Evolutionary conservation across 2,329 filamentous ascomycete species (phyloP).

Genomic region (Chaetomium sp.): DNA sequence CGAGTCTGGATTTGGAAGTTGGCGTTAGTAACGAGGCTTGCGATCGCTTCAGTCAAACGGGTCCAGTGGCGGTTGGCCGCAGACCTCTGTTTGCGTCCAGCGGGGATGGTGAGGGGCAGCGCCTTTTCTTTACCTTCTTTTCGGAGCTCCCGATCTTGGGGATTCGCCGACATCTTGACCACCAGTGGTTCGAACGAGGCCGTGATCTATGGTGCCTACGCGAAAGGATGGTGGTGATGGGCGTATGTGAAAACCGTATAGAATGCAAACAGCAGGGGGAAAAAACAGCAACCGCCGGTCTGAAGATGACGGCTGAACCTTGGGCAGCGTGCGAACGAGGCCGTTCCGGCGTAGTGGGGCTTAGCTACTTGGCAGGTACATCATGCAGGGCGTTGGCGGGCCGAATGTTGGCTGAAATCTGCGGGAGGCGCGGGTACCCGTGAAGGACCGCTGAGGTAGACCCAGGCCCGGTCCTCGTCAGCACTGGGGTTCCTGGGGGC

Average conservation of each 20-base stretch:
- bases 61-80: background rate
- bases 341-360: slow-evolving; percentile 30
- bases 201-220: slow-evolving; percentile 12
- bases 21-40: slow-evolving; percentile 17
- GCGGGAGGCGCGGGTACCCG: slow-evolving; percentile 28
- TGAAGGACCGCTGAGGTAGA: slow-evolving; percentile 2
- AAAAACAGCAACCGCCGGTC: slow-evolving; percentile 6
- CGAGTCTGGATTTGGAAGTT: slow-evolving; percentile 19
- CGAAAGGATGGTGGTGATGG: slow-evolving; percentile 11
- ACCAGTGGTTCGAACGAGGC: background rate
- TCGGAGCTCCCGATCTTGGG: slow-evolving; percentile 22
- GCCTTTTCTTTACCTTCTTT: slow-evolving; percentile 21
- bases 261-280: slow-evolving; percentile 9
- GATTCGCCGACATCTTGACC: slow-evolving; percentile 23
- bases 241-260: background rate
- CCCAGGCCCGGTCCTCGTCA: slow-evolving; percentile 7
- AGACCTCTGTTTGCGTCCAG: slow-evolving; percentile 12
- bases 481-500: slow-evolving; percentile 7
- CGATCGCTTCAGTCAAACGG: slow-evolving; percentile 19
- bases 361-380: slow-evolving; percentile 29
- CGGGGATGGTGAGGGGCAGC: slow-evolving; percentile 25
- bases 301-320: slow-evolving; percentile 14
- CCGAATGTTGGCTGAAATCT: slow-evolving; percentile 25
- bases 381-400: slow-evolving; percentile 12
- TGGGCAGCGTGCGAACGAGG: slow-evolving; percentile 17